phyloP scores from a whole-genome alignment of 2,329 filamentous ascomycete genomes.

The Davidsoniella eucalypti region DNA sequence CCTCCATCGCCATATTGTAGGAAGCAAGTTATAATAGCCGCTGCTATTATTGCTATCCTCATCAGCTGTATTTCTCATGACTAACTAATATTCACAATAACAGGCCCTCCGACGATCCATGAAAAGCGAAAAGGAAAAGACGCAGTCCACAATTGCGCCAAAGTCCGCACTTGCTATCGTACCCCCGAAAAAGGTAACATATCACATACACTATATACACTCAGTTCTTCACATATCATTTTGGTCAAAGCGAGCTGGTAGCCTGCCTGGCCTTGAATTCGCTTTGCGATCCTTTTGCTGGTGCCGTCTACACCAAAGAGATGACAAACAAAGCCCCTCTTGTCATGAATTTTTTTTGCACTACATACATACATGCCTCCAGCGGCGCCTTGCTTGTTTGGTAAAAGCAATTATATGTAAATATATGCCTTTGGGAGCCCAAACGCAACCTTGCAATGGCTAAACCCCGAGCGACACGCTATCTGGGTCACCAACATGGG shows the following conservation, averaged over 20 bases:
- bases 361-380: background rate
- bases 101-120: slow-evolving; percentile 75
- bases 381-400: background rate
- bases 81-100: slow-evolving; percentile 29
- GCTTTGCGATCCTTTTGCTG: background rate
- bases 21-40: background rate
- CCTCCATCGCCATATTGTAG: background rate
- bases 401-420: no score
- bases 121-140: slow-evolving; percentile 71
- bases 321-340: background rate
- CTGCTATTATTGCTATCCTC: background rate
- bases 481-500: no score
- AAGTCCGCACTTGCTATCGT: slow-evolving; percentile 81
- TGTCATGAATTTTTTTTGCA: background rate
- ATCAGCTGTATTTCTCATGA: background rate
- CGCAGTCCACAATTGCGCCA: slow-evolving; percentile 60
- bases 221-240: background rate
- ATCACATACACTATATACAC: background rate
- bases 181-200: slow-evolving; percentile 71
- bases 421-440: no score
- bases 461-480: no score
- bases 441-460: no score
- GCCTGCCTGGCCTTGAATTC: background rate
- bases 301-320: background rate
- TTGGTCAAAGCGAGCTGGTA: background rate